Percentiles rank a stretch among this genome's conserved stretches.
Evolutionary conservation across 495 filamentous ascomycete genomes (phyloP).

Genomic region (Hapsidospora chrysogenum): DNA sequence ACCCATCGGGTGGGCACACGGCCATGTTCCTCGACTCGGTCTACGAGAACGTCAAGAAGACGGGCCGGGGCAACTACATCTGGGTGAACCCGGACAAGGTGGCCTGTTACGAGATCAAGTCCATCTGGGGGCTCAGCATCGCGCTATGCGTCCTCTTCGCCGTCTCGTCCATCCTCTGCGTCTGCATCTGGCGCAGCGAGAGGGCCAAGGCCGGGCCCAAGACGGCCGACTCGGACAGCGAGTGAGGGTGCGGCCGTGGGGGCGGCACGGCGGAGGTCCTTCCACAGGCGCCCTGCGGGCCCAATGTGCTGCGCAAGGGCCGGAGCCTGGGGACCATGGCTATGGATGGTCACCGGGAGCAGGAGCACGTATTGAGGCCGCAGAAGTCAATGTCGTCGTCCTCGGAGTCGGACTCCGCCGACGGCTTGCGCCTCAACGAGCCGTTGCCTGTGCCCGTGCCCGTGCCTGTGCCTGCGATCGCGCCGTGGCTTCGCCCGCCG

Average conservation of each 20-base stretch:
- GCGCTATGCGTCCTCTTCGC: constrained; percentile 64
- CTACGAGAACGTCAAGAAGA: not conserved
- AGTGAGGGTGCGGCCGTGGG: constrained; percentile 5
- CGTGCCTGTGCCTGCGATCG: not conserved
- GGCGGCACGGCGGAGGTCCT: not conserved
- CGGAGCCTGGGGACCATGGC: constrained; percentile 4
- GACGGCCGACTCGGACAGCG: constrained; percentile 15
- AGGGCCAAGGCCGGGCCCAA: no score
- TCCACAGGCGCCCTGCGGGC: not conserved
- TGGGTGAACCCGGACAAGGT: constrained; percentile 30
- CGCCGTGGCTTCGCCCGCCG: no score
- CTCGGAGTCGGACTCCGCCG: not conserved
- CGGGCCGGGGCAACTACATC: constrained; percentile 5
- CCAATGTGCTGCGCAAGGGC: constrained; percentile 1
- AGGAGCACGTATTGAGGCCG: not conserved
- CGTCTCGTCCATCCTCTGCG: constrained; percentile 40
- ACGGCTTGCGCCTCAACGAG: not conserved
- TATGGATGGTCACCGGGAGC: constrained; percentile 1
- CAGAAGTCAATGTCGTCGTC: not conserved
- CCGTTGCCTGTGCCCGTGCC: not conserved
- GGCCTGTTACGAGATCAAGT: constrained; percentile 75
- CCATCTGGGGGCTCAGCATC: constrained; percentile 78
- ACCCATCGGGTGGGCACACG: constrained; percentile 10
- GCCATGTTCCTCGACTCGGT: constrained; percentile 6
- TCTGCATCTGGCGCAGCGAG: constrained; percentile 41